These are phyloP conservation scores for Spongispora temasekensis DNA, from an alignment of 1,284 basidiomycete genomes.

Conservation along the genomic window DNA sequence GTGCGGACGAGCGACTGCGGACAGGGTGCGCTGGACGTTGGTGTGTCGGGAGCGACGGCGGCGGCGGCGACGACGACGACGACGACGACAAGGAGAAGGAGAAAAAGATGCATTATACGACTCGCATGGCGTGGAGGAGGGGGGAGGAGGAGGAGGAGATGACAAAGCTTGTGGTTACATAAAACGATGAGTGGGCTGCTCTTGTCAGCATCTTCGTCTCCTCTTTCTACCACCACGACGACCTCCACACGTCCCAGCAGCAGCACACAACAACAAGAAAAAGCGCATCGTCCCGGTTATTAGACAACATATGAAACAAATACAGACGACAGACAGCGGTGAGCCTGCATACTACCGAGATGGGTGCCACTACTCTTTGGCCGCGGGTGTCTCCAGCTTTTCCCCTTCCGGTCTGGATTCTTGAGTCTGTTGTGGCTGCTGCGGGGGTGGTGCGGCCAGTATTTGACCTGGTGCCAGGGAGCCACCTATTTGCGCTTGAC, in stretches of 20 bases:
- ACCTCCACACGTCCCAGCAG: background rate
- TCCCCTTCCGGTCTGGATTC: conserved; percentile 31
- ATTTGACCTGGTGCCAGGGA: conserved; percentile 30
- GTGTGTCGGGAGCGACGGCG: conserved; percentile 43
- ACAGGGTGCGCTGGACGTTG: conserved; percentile 48
- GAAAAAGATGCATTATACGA: conserved; percentile 9
- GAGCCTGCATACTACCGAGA: background rate
- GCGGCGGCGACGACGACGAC: conserved; percentile 2
- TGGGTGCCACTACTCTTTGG: conserved; percentile 23
- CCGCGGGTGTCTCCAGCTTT: conserved; percentile 24
- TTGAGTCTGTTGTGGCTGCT: conserved; percentile 25
- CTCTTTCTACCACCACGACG: conserved; percentile 35
- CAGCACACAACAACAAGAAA: conserved; percentile 9
- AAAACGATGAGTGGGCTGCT: conserved; percentile 31
- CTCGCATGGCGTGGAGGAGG: background rate
- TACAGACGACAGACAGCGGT: background rate
- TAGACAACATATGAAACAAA: conserved; percentile 9
- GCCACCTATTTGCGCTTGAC: conserved; percentile 40
- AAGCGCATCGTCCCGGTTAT: background rate
- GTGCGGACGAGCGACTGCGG: conserved; percentile 55
- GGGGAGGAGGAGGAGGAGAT: conserved; percentile 17
- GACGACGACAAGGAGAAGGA: conserved; percentile 1
- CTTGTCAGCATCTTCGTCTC: conserved; percentile 39
- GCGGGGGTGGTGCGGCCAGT: conserved; percentile 22
- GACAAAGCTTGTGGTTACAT: conserved; percentile 40